phyloP scores from a whole-genome alignment of 257 asterid species.

The Ophiorrhiza pumila region DNA sequence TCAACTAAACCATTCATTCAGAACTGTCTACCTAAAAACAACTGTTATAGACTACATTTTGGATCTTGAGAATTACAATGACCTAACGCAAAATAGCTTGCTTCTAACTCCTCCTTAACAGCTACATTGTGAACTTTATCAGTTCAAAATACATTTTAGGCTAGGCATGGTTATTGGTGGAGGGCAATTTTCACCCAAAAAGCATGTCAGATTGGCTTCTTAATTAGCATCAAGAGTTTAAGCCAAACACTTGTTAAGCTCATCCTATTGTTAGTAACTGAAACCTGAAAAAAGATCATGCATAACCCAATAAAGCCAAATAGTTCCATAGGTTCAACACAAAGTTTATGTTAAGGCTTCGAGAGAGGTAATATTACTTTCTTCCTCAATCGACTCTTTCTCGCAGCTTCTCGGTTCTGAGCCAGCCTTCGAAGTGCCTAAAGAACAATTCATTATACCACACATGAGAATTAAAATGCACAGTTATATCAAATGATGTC shows the following conservation, averaged over 20 bases:
- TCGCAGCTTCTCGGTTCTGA: constrained; percentile 98
- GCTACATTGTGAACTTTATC: not conserved
- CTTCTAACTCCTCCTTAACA: not conserved
- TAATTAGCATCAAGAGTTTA: not conserved
- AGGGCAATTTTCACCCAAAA: not conserved
- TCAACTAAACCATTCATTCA: too few relatives aligned
- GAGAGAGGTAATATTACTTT: constrained; percentile 42
- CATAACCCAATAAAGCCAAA: not conserved
- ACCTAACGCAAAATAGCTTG: too few relatives aligned
- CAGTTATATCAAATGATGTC: not conserved
- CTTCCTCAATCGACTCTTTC: constrained; percentile 88
- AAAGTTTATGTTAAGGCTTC: not conserved
- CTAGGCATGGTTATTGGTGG: not conserved
- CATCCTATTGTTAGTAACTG: not conserved
- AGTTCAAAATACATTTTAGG: not conserved
- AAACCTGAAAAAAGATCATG: not conserved
- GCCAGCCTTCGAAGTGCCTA: constrained; percentile 87
- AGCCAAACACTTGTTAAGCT: not conserved
- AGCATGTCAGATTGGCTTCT: not conserved
- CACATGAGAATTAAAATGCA: not conserved
- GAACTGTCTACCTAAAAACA: too few relatives aligned
- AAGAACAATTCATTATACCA: constrained; percentile 11
- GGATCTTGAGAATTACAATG: not conserved
- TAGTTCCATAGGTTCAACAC: not conserved
- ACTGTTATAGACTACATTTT: too few relatives aligned